Evolutionary conservation across 2,329 filamentous ascomycete species (phyloP), one percentile per base, ranked within the genome.

Genomic region (Pseudocercospora cruenta): DNA sequence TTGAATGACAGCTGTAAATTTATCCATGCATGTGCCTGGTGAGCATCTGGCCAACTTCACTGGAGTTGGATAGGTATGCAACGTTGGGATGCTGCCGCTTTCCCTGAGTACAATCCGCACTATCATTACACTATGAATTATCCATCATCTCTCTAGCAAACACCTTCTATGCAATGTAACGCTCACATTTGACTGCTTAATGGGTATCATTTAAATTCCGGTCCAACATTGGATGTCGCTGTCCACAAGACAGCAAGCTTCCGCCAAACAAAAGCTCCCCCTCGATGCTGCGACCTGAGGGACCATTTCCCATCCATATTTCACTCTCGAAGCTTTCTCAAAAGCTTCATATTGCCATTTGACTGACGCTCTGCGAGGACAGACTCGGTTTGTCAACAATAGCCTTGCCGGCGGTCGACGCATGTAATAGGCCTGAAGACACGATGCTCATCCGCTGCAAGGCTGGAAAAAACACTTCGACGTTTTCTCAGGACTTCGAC

Each of bases 401-500:
- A 43, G 39, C 39, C 6, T 43, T 14, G 39, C 39, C 39, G 39
- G n/a, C 7, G 39, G 16, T 43, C 39, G 39, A 43, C 8, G 6
- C 39, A 43, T 43, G 16, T 43, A 6, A n/a, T 19, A 2, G 4
- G n/a, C 6, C 16, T 43, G 39, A 10, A 43, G 7, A 4, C 3
- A 6, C 3, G 33, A 36, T 16, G 33, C 33, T 16, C 33, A 2
- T 36, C 16, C 16, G 39, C 5, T 16, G 39, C 39, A 43, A 43
- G 16, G 39, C 2, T 6, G 39, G 19, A n/a, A 8, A 16, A 43
- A 14, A n/a, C 16, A 5, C 28, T 19, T 19, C 28, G 24, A 8
- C 6, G 31, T 63, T 22, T 5, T 58, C 66, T 53, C 19, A 53
- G 4, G 66, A 68, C 22, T 28, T 60, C 53, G 61, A 65, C 73